Conservation (phyloP, 371 early-diverging fungal species). For the Lichtheimia ornata region DNA sequence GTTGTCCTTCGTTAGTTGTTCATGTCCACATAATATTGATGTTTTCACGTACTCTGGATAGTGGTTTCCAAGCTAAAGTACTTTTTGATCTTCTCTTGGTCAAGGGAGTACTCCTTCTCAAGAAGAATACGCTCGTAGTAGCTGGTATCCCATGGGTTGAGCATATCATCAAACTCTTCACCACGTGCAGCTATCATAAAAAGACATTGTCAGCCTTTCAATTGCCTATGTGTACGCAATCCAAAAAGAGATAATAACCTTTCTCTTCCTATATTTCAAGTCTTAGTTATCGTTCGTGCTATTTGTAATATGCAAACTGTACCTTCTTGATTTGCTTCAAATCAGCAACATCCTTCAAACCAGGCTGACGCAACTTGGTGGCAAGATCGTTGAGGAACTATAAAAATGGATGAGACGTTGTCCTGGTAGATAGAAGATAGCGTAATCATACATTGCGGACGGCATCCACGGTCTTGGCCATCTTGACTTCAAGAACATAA, state of each 20-base stretch:
- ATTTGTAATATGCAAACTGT: slow-evolving; percentile 1
- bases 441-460: slow-evolving; percentile 49
- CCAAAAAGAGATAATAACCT: slow-evolving; percentile 14
- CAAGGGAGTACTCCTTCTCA: slow-evolving; percentile 71
- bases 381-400: slow-evolving; percentile 72
- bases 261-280: slow-evolving; percentile 27
- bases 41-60: slow-evolving; percentile 33
- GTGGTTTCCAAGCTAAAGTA: slow-evolving; percentile 71
- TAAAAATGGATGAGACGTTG: neutral
- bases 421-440: neutral
- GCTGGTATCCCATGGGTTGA: slow-evolving; percentile 76
- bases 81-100: slow-evolving; percentile 77
- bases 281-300: neutral
- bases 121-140: slow-evolving; percentile 75
- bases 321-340: slow-evolving; percentile 61
- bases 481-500: slow-evolving; percentile 76
- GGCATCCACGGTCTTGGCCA: slow-evolving; percentile 78
- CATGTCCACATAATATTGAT: neutral
- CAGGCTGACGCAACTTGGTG: slow-evolving; percentile 56
- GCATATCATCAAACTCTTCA: slow-evolving; percentile 52
- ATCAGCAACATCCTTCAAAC: slow-evolving; percentile 58
- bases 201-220: neutral
- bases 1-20: neutral
- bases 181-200: slow-evolving; percentile 32
- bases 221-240: no score